Evolutionary conservation across 352 stramenopile genomes (phyloP), one percentile per base, ranked within the genome.

Genomic region (Phytophthora fragariaefolia): DNA sequence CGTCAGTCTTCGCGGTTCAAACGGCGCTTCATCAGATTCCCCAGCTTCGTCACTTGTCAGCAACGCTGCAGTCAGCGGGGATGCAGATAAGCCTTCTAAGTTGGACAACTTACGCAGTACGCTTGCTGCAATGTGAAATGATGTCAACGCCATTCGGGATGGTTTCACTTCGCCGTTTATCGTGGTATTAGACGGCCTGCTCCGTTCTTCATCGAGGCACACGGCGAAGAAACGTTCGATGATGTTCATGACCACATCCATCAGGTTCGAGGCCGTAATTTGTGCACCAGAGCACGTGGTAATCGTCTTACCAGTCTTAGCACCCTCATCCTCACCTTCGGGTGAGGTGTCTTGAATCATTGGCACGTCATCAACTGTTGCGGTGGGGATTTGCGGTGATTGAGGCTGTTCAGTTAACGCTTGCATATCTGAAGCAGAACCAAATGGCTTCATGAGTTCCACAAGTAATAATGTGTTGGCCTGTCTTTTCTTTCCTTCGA

Each of bases 401-500:
- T 23, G 32, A 32, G 6, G 30, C 27, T 18, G 13, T 23, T 66
- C 57, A 23, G 45, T 32, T 6, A 18, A 51, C 30, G 56, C 55
- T 26, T 68, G 30, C 30, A 67, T 42, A 17, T 79, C 62, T 8
- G 48, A 50, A 40, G 42, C 34, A 23, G 73, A 53, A 55, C 58
- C 48, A 18, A 84, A 49, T 17, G 80, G 73, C 15, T 79, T 84
- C 36, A 92, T 64, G 18, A 95, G 59, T 63, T 94, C 76, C 2
- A 82, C 66, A 55, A 96, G 66, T 49, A 94, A 53, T 38, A 95
- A 40, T 2, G 84, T 90, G 45, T 94, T 95, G 6, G 79, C 69
- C 66, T 91, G 85, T 40, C 89, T 92, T 46, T 87, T 90, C 69
- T 90, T 93, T 32, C 71, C 74, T 22, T 94, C 86, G 47, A 95